Conservation (phyloP, 2,329 filamentous ascomycete genomes). For the Diaporthe citriasiana region DNA sequence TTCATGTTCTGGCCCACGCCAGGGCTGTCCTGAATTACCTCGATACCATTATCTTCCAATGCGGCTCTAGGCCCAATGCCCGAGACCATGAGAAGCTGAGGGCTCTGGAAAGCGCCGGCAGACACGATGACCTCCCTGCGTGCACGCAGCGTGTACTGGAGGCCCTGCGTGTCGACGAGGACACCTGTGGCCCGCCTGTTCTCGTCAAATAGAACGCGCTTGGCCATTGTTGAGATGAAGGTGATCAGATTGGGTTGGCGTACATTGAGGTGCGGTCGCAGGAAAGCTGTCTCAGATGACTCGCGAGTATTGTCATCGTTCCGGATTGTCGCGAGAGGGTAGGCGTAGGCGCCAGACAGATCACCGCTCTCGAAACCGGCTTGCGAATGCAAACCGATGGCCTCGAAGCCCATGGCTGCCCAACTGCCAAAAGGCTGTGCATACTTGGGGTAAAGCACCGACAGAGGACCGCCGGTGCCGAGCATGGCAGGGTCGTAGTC, state of each 20-base stretch:
- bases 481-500: background rate
- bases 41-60: conserved; percentile 47
- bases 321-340: background rate
- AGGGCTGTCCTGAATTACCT: conserved; percentile 44
- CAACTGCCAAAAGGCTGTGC: conserved; percentile 25
- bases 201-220: conserved; percentile 13
- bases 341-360: conserved; percentile 9
- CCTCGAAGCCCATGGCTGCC: background rate
- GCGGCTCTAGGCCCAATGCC: conserved; percentile 11
- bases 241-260: background rate
- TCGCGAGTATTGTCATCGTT: background rate
- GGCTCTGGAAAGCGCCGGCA: conserved; percentile 57
- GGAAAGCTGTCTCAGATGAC: conserved; percentile 33
- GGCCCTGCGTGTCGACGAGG: background rate
- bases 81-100: conserved; percentile 53
- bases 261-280: background rate
- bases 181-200: conserved; percentile 12
- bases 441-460: conserved; percentile 15
- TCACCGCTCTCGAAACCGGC: conserved; percentile 18
- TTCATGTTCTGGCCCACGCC: conserved; percentile 45
- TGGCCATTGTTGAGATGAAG: conserved; percentile 3
- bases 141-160: conserved; percentile 17
- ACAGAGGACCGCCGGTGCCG: background rate
- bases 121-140: conserved; percentile 57
- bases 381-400: background rate